Percentiles rank a stretch among this genome's conserved stretches.
phyloP scores from a whole-genome alignment of 2,329 filamentous ascomycete genomes.

The Phialophora tarda region DNA sequence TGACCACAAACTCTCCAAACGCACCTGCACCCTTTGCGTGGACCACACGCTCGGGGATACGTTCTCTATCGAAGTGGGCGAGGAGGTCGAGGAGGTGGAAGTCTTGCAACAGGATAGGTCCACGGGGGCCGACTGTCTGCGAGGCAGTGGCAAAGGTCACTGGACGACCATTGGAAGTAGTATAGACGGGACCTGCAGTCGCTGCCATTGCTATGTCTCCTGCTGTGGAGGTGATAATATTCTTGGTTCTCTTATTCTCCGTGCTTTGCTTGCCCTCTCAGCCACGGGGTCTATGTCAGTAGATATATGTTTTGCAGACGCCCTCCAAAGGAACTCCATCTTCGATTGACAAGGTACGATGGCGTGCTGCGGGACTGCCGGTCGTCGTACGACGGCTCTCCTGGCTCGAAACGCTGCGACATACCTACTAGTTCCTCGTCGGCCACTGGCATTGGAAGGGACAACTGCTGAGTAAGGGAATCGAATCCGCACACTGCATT shows the following conservation, averaged over 20 bases:
- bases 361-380: slow-evolving; percentile 1
- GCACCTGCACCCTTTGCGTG: slow-evolving; percentile 66
- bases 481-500: not conserved
- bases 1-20: slow-evolving; percentile 65
- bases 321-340: not conserved
- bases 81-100: slow-evolving; percentile 66
- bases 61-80: slow-evolving; percentile 65
- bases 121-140: slow-evolving; percentile 39
- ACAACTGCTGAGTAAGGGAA: slow-evolving; percentile 1
- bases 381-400: not conserved
- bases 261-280: not conserved
- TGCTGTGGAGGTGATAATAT: not conserved
- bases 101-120: slow-evolving; percentile 58
- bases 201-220: slow-evolving; percentile 2
- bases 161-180: slow-evolving; percentile 24
- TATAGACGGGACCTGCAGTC: slow-evolving; percentile 23
- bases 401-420: not conserved
- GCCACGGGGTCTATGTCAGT: not conserved
- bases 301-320: slow-evolving; percentile 4
- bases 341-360: not conserved
- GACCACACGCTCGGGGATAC: slow-evolving; percentile 68
- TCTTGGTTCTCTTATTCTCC: not conserved
- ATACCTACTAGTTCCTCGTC: not conserved
- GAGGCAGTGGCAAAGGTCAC: slow-evolving; percentile 24
- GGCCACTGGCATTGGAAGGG: not conserved